Evolutionary conservation across 1,139 yeast species (phyloP), one percentile per base, ranked within the genome.

Genomic region (Scheffersomyces insectosa): DNA sequence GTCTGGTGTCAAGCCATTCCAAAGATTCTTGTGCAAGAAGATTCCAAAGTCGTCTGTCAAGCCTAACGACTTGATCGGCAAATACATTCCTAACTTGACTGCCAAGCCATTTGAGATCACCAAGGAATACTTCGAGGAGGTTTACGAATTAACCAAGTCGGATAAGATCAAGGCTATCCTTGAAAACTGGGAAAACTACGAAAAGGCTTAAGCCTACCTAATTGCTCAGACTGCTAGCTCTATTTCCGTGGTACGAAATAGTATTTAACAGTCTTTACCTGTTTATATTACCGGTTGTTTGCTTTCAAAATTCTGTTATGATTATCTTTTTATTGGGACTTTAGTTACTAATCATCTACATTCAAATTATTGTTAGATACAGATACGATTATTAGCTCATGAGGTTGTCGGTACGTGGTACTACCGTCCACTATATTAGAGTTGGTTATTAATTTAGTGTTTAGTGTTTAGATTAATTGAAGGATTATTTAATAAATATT

Each of bases 1-100:
- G 80, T 88, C 95, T 49, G 99, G 99, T 72, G 99, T 93, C 51
- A 91, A 90, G 72, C 99, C 99, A 59, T 93, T 93, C 90, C 91
- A 93, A 79, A 87, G 93, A 74, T 95, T 93, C 83, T 80, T 93
- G 75, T 84, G 85, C 66, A 93, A 90, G 85, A 93, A 93, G 82
- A 88, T 93, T 62, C 88, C 96, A 54, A 88, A 87, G 75, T 88
- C 89, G 55, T 95, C 97, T 41, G 95, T 93, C 55, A 91, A 93
- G 75, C 96, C 97, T 49, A 87, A 93, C 51, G 89, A 89, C 66
- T 80, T 93, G 72, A 83, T 89, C 60, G 91, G 91, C 65, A 91
- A 90, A 75, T 93, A 95, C 71, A 90, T 93, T 78, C 99, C 99
- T 55, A 93, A 93, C 78, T 83, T 93, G 79, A 95, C 99, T 51